These are phyloP conservation scores for Ophiostoma tasmaniense DNA, from an alignment of 2,329 filamentous ascomycete genomes.

Conservation along the genomic window DNA sequence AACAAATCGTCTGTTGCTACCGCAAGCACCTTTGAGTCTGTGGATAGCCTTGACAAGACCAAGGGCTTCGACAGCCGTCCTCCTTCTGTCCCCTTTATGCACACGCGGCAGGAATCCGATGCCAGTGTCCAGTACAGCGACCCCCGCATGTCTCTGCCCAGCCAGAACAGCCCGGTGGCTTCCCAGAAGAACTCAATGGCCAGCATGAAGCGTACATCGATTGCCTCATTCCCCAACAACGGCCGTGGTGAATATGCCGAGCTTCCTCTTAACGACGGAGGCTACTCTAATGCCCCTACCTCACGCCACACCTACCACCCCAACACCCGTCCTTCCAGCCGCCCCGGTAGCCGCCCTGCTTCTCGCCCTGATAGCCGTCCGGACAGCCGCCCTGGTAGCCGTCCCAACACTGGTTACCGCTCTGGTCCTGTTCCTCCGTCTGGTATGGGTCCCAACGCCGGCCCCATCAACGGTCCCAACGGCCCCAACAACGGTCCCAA, in stretches of 20 bases:
- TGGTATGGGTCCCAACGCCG: background rate
- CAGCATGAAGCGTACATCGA: constrained; percentile 39
- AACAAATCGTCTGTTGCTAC: constrained; percentile 54
- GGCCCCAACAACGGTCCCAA: constrained; percentile 30
- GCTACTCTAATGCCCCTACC: constrained; percentile 23
- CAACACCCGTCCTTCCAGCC: constrained; percentile 16
- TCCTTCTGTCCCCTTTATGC: constrained; percentile 65
- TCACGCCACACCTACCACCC: constrained; percentile 5
- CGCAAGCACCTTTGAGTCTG: constrained; percentile 28
- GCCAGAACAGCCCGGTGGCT: constrained; percentile 40
- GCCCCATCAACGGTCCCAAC: constrained; percentile 21
- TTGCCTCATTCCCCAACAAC: constrained; percentile 21
- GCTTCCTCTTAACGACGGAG: constrained; percentile 37
- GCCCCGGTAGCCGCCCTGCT: background rate
- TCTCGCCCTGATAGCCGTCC: constrained; percentile 16
- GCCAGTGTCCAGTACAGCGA: constrained; percentile 39
- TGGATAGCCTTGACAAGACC: constrained; percentile 45
- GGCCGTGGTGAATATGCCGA: constrained; percentile 38
- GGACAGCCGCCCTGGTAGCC: constrained; percentile 6
- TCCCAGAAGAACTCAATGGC: constrained; percentile 31
- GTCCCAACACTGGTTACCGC: background rate
- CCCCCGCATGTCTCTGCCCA: constrained; percentile 47
- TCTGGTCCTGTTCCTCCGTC: background rate
- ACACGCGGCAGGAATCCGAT: constrained; percentile 60
- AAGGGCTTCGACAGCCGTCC: constrained; percentile 38